Evolutionary conservation across 805 yeast species (phyloP).

Genomic region (Hanseniaspora taiwanica): DNA sequence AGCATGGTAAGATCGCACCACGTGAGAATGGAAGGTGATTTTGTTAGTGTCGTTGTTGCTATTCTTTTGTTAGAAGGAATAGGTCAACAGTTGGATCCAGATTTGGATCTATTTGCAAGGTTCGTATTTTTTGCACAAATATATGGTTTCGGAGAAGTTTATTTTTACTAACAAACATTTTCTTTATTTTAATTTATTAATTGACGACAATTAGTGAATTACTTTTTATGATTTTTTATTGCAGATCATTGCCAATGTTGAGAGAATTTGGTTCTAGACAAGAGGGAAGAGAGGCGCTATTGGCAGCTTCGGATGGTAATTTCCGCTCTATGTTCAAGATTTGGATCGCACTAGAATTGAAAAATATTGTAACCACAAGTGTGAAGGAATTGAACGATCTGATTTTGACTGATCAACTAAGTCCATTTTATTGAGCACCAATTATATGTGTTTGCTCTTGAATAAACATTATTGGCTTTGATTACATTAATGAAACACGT

Average conservation of each 20-base stretch:
- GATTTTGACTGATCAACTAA: background rate
- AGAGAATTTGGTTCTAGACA: conserved; percentile 62
- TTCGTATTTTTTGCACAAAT: conserved; percentile 43
- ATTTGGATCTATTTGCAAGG: conserved; percentile 91
- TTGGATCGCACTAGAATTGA: conserved; percentile 81
- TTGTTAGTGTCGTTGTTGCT: conserved; percentile 89
- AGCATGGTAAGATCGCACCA: conserved; percentile 89
- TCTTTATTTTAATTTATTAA: background rate
- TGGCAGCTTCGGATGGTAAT: conserved; percentile 30
- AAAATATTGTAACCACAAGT: conserved; percentile 75
- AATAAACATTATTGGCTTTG: background rate
- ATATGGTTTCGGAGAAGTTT: conserved; percentile 16
- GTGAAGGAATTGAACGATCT: conserved; percentile 39
- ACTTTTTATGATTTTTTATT: background rate
- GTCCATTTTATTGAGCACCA: background rate
- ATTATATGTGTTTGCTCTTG: background rate
- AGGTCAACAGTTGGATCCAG: conserved; percentile 88
- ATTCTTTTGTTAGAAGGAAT: conserved; percentile 85
- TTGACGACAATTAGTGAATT: background rate
- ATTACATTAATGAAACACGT: too few relatives aligned
- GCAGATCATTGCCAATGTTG: conserved; percentile 69
- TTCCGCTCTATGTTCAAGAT: conserved; percentile 75
- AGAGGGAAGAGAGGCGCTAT: conserved; percentile 47
- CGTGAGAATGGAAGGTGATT: conserved; percentile 96
- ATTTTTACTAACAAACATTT: background rate